These are phyloP conservation scores for Annulohypoxylon bovei DNA, from an alignment of 495 filamentous ascomycete species.

Conservation along the genomic window DNA sequence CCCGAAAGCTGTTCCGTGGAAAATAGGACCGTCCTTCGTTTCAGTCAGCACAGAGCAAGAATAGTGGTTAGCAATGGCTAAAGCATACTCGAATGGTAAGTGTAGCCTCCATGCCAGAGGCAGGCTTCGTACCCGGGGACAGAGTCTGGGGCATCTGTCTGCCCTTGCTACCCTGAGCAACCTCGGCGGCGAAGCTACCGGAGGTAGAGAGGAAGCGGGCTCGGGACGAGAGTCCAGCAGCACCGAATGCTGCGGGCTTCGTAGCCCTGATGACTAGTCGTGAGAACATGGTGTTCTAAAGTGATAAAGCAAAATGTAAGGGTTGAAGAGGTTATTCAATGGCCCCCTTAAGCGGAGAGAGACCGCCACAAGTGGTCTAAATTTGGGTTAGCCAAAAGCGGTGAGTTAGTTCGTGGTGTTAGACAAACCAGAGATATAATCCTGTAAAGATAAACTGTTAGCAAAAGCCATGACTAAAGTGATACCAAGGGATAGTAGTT, in stretches of 20 bases:
- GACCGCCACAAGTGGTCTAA: slow-evolving; percentile 99
- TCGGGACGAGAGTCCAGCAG: slow-evolving; percentile 50
- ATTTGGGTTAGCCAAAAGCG: slow-evolving; percentile 49
- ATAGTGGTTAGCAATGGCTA: background rate
- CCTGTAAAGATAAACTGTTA: slow-evolving; percentile 63
- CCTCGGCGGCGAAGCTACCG: slow-evolving; percentile 48
- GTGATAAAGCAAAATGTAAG: slow-evolving; percentile 31
- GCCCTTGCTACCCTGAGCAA: slow-evolving; percentile 70
- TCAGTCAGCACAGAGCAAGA: slow-evolving; percentile 15
- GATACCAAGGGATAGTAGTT: slow-evolving; percentile 14
- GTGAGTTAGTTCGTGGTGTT: slow-evolving; percentile 53
- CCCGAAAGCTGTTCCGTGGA: slow-evolving; percentile 92
- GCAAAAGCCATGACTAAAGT: slow-evolving; percentile 36
- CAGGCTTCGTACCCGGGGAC: slow-evolving; percentile 64
- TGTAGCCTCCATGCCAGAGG: slow-evolving; percentile 78
- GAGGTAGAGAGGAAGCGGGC: slow-evolving; percentile 65
- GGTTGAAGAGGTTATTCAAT: slow-evolving; percentile 45
- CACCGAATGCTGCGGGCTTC: slow-evolving; percentile 54
- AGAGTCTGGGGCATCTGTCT: slow-evolving; percentile 61
- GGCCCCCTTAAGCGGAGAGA: slow-evolving; percentile 55
- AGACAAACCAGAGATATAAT: slow-evolving; percentile 90
- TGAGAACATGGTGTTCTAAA: slow-evolving; percentile 70
- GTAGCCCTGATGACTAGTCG: slow-evolving; percentile 67
- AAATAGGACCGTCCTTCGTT: slow-evolving; percentile 82
- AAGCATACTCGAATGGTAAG: slow-evolving; percentile 86